Evolutionary conservation across 2,329 filamentous ascomycete genomes (phyloP).

Genomic region (Xylariaceae sp.): DNA sequence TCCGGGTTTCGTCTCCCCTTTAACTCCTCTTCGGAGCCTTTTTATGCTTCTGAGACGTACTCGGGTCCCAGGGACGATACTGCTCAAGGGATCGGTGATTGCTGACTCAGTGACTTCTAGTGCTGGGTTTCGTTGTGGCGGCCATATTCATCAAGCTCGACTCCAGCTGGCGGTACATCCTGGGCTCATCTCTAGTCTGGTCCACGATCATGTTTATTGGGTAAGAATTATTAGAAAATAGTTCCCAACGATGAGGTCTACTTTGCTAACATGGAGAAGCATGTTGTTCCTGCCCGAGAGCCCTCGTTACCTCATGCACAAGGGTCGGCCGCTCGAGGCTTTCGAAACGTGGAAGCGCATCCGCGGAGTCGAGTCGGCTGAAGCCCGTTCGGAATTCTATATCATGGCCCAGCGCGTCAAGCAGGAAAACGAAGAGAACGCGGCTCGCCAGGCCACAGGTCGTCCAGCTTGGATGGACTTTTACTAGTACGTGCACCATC

Average conservation of each 20-base stretch:
- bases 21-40: no score
- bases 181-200: conserved; percentile 65
- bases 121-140: conserved; percentile 64
- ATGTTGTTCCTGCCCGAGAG: conserved; percentile 67
- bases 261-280: no score
- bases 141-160: conserved; percentile 64
- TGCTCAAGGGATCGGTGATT: no score
- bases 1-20: no score
- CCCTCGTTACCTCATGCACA: conserved; percentile 64
- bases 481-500: no score
- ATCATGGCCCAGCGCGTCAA: no score
- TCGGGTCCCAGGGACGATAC: no score
- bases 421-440: no score
- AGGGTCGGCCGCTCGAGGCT: conserved; percentile 49
- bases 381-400: conserved; percentile 62
- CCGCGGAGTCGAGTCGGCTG: conserved; percentile 48
- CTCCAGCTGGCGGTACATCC: conserved; percentile 67
- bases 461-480: conserved; percentile 64
- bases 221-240: no score
- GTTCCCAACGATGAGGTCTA: no score
- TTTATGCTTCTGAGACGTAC: no score
- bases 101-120: no score
- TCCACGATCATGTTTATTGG: conserved; percentile 53
- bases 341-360: conserved; percentile 68
- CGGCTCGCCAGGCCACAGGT: conserved; percentile 50